These are phyloP conservation scores for Candida insectorum DNA, from an alignment of 805 yeast species.

Conservation along the genomic window DNA sequence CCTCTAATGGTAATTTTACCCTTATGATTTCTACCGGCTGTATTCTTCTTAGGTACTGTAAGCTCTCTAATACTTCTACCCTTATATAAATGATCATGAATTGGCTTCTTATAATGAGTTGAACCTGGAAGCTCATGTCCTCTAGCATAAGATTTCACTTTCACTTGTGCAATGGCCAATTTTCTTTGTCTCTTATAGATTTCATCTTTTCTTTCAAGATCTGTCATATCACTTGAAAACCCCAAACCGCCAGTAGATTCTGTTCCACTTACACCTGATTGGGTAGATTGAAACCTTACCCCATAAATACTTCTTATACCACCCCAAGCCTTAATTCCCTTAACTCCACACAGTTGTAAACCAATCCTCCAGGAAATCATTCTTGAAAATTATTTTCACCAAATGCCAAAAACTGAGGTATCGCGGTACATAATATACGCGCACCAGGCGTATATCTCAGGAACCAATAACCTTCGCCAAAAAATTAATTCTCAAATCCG, in stretches of 20 bases:
- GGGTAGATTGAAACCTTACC: slow-evolving; percentile 13
- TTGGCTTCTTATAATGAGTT: slow-evolving; percentile 84
- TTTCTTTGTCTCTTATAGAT: slow-evolving; percentile 69
- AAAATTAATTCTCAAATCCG: slow-evolving; percentile 5
- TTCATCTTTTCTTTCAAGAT: slow-evolving; percentile 75
- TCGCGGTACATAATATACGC: no score
- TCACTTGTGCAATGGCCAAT: slow-evolving; percentile 65
- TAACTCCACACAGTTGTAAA: no score
- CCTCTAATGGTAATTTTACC: slow-evolving; percentile 92
- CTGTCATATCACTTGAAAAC: slow-evolving; percentile 55
- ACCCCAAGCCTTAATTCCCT: slow-evolving; percentile 4
- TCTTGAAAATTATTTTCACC: no score
- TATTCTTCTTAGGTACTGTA: slow-evolving; percentile 66
- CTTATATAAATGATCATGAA: slow-evolving; percentile 81
- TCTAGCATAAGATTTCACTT: slow-evolving; percentile 73
- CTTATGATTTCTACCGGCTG: slow-evolving; percentile 85
- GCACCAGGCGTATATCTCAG: slow-evolving; percentile 7
- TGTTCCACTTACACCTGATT: no score
- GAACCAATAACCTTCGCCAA: slow-evolving; percentile 10
- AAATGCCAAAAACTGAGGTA: no score
- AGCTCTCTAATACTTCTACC: slow-evolving; percentile 77
- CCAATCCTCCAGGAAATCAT: no score
- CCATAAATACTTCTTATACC: slow-evolving; percentile 1
- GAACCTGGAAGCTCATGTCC: slow-evolving; percentile 73
- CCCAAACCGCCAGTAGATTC: slow-evolving; percentile 1